These are phyloP conservation scores for Aspergillus caelatus DNA, from an alignment of 2,329 filamentous ascomycete species.

Conservation along the genomic window DNA sequence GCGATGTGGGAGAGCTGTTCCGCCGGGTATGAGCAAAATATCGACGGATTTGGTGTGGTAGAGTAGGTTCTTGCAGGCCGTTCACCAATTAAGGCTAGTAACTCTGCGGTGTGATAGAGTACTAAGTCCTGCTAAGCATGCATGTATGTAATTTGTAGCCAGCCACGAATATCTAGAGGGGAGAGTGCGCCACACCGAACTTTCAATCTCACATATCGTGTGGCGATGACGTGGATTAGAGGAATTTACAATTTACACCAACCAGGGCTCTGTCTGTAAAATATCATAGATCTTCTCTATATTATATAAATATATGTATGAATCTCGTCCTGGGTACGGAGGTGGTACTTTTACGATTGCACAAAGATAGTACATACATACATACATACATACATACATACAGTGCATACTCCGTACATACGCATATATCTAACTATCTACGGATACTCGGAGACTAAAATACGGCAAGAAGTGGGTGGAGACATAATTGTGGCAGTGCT, in stretches of 20 bases:
- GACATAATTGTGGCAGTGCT: constrained; percentile 11
- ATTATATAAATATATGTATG: too few species aligned
- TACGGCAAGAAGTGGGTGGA: background rate
- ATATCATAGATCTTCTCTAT: background rate
- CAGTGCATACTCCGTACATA: too few species aligned
- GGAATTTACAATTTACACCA: background rate
- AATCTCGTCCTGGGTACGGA: too few species aligned
- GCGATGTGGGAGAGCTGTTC: background rate
- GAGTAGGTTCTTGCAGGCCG: background rate
- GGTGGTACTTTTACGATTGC: too few species aligned
- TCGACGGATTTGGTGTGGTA: background rate
- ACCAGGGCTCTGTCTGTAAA: background rate
- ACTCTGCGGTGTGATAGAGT: background rate
- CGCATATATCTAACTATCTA: too few species aligned
- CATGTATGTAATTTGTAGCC: background rate
- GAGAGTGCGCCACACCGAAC: background rate
- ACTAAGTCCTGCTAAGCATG: background rate
- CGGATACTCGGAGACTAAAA: background rate
- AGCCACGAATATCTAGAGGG: background rate
- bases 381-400: too few species aligned
- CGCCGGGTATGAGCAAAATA: background rate
- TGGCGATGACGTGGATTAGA: background rate
- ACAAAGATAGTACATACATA: too few species aligned
- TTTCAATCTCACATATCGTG: background rate
- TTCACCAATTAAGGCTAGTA: background rate